Evolutionary conservation across 225 moss, liverwort and hornwort genomes (phyloP).

Genomic region (Antitrichia curtipendula): DNA sequence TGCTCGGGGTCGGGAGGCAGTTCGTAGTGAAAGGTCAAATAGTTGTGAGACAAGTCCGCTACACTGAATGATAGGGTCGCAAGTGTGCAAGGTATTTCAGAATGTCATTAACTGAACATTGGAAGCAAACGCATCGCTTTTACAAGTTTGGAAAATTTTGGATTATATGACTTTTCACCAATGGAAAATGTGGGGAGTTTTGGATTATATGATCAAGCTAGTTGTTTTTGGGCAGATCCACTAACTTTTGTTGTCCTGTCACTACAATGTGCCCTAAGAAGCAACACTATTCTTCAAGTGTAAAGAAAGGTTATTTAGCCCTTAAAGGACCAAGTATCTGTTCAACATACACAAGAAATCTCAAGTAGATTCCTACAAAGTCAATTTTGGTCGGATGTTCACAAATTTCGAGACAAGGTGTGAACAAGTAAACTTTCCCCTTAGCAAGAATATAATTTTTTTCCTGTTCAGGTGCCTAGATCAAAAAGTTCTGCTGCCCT

Average conservation of each 20-base stretch:
- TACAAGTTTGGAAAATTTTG: too few species aligned
- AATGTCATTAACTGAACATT: background rate
- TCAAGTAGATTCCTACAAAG: background rate
- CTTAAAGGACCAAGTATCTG: too few species aligned
- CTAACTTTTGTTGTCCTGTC: background rate
- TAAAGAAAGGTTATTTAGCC: background rate
- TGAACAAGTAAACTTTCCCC: accelerated
- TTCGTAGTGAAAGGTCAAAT: background rate
- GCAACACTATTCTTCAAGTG: background rate
- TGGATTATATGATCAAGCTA: background rate
- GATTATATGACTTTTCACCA: background rate
- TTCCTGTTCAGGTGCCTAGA: accelerated
- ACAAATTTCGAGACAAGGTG: background rate
- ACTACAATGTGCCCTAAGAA: background rate
- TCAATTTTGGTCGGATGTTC: background rate
- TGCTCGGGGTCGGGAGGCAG: background rate
- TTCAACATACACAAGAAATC: background rate
- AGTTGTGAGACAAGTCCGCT: background rate
- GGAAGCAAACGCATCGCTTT: background rate
- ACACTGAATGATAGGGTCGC: background rate
- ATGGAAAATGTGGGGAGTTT: background rate
- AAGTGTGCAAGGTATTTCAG: background rate
- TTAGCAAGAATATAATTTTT: background rate
- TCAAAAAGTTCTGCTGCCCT: background rate
- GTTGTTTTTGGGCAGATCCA: background rate